Percentiles rank a stretch among this genome's conserved stretches.
Conservation (phyloP, 164 flowering plant species). For the Liquidambar formosana region DNA sequence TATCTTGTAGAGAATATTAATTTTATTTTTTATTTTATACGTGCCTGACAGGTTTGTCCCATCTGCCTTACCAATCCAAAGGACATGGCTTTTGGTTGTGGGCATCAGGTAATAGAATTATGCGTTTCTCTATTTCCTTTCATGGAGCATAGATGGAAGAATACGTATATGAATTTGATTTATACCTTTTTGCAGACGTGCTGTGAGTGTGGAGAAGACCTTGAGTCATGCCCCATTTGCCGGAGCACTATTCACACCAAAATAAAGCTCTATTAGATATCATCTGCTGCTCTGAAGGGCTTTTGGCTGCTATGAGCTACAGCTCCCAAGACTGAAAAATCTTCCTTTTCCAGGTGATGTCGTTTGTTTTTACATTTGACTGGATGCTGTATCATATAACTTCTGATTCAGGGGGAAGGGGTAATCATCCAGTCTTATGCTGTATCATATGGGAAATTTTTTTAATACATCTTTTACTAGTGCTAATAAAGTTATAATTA, state of each 20-base stretch:
- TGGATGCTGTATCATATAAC: neutral
- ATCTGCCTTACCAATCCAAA: conserved; percentile 53
- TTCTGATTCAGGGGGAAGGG: too few species aligned
- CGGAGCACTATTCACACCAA: conserved; percentile 43
- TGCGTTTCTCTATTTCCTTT: neutral
- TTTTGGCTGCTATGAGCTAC: neutral
- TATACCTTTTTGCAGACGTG: conserved; percentile 47
- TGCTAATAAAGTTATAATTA: neutral
- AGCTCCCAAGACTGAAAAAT: neutral
- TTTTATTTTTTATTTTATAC: conserved; percentile 1
- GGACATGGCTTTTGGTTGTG: conserved; percentile 67
- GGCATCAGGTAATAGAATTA: conserved; percentile 52
- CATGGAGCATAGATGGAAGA: neutral
- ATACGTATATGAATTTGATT: neutral
- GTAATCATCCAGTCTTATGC: neutral
- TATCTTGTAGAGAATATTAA: neutral
- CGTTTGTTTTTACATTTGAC: neutral
- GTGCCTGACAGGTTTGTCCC: conserved; percentile 54
- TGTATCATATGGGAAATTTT: neutral
- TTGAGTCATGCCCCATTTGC: conserved; percentile 56
- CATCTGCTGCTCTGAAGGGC: neutral
- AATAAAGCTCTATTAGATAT: conserved; percentile 49
- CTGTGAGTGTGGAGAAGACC: conserved; percentile 49
- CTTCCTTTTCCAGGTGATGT: neutral
- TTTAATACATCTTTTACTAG: neutral